Conservation (phyloP, 768 basidiomycete genomes). For the Termitomyces heimii region DNA sequence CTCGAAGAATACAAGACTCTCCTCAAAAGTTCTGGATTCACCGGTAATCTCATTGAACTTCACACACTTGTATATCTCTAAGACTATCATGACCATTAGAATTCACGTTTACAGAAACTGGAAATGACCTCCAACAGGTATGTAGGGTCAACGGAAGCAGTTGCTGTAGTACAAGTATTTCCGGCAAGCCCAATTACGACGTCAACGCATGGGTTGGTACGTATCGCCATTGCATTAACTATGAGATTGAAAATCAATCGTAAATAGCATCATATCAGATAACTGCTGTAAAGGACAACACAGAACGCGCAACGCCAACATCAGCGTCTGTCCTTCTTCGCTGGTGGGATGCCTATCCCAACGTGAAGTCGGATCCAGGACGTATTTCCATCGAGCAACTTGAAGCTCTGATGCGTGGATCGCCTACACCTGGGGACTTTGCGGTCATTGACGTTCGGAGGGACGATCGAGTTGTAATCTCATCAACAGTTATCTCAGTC, state of each 20-base stretch:
- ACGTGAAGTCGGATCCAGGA: constrained; percentile 24
- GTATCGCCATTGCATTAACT: constrained; percentile 7
- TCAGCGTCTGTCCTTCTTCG: constrained; percentile 23
- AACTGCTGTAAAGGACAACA: constrained; percentile 32
- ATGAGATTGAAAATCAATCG: neutral
- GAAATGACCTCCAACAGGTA: constrained; percentile 35
- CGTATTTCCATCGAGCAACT: constrained; percentile 31
- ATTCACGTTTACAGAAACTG: constrained; percentile 30
- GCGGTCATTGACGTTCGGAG: constrained; percentile 46
- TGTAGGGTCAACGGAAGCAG: constrained; percentile 6
- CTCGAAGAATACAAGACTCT: constrained; percentile 31
- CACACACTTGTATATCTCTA: neutral
- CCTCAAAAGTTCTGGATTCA: constrained; percentile 34
- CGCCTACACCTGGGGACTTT: constrained; percentile 14
- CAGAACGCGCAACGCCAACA: constrained; percentile 1
- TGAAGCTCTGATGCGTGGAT: constrained; percentile 24
- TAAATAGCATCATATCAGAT: constrained; percentile 40
- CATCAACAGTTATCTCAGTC: neutral
- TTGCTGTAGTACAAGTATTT: neutral
- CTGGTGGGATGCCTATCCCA: constrained; percentile 55
- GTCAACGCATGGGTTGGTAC: constrained; percentile 40
- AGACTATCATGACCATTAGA: constrained; percentile 22
- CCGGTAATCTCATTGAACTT: constrained; percentile 20
- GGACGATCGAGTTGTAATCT: constrained; percentile 38
- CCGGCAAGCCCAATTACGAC: constrained; percentile 21